Evolutionary conservation across 225 moss, liverwort and hornwort genomes (phyloP).

Genomic region (Pseudisothecium myosuroides): DNA sequence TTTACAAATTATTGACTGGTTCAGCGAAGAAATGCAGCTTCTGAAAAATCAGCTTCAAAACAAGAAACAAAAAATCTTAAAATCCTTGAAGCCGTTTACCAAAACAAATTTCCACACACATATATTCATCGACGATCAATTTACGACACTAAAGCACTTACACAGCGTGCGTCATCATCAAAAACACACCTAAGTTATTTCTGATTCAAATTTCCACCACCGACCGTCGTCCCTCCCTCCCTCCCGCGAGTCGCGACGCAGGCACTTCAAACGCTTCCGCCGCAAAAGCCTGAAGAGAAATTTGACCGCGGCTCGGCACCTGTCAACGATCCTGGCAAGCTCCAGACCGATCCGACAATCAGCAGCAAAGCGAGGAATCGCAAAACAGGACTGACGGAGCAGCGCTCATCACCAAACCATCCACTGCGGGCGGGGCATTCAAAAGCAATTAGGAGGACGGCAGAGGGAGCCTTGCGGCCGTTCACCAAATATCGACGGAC

Average conservation of each 20-base stretch:
- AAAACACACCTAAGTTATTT: background rate
- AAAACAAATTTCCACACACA: background rate
- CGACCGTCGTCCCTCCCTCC: background rate
- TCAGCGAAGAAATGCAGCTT: background rate
- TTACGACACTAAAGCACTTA: background rate
- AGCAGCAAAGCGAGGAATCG: background rate
- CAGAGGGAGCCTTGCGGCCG: background rate
- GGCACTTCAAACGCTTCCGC: background rate
- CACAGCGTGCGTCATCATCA: background rate
- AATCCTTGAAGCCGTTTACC: background rate
- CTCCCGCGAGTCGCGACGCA: background rate
- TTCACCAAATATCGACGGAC: background rate
- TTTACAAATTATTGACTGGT: background rate
- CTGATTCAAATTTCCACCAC: background rate
- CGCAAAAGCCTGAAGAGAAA: background rate
- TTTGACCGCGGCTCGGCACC: background rate
- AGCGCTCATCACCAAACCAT: background rate
- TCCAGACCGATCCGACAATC: background rate
- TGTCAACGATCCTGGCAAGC: background rate
- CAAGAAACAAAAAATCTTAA: background rate
- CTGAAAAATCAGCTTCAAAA: background rate
- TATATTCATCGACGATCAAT: background rate
- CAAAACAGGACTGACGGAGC: background rate
- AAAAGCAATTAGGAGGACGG: background rate
- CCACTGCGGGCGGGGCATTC: background rate